A percentile compares a stretch with the other conserved stretches of the same genome.
These are phyloP conservation scores for Aspergillus pseudoglaucus DNA, from an alignment of 2,329 filamentous ascomycete species.

Conservation along the genomic window DNA sequence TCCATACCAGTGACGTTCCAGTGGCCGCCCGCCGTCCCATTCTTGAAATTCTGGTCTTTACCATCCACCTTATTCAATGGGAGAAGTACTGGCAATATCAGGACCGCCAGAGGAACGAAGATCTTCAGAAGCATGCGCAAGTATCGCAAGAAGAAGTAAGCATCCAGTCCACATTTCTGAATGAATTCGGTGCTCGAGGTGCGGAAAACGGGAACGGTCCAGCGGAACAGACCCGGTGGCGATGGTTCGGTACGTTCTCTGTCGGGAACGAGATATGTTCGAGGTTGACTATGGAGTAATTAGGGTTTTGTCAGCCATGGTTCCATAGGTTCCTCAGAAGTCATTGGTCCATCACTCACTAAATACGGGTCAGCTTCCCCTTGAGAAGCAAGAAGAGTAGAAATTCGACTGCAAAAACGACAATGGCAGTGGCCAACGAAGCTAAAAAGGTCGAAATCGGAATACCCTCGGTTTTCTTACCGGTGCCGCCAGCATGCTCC, in stretches of 20 bases:
- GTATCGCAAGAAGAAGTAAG: slow-evolving; percentile 95
- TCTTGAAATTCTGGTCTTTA: slow-evolving; percentile 51
- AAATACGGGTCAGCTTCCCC: slow-evolving; percentile 74
- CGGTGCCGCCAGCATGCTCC: slow-evolving; percentile 29
- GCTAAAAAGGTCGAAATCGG: slow-evolving; percentile 53
- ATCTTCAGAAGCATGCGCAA: slow-evolving; percentile 80
- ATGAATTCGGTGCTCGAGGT: slow-evolving; percentile 77
- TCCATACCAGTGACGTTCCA: slow-evolving; percentile 63
- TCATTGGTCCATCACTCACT: slow-evolving; percentile 48
- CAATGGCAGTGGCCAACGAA: slow-evolving; percentile 56
- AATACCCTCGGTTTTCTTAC: slow-evolving; percentile 30
- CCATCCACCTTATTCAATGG: slow-evolving; percentile 76
- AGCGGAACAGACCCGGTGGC: slow-evolving; percentile 50
- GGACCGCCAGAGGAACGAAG: slow-evolving; percentile 70
- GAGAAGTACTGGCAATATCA: slow-evolving; percentile 78
- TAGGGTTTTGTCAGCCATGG: slow-evolving; percentile 1
- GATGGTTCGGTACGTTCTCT: slow-evolving; percentile 74
- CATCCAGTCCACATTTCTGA: slow-evolving; percentile 89
- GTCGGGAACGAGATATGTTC: slow-evolving; percentile 80
- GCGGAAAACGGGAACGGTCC: slow-evolving; percentile 56
- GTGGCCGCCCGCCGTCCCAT: slow-evolving; percentile 29
- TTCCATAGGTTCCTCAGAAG: not conserved
- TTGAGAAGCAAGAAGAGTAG: slow-evolving; percentile 69
- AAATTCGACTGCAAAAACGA: slow-evolving; percentile 58
- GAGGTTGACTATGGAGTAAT: slow-evolving; percentile 56